phyloP scores from a whole-genome alignment of 164 flowering plant genomes.

The Macadamia tetraphylla region DNA sequence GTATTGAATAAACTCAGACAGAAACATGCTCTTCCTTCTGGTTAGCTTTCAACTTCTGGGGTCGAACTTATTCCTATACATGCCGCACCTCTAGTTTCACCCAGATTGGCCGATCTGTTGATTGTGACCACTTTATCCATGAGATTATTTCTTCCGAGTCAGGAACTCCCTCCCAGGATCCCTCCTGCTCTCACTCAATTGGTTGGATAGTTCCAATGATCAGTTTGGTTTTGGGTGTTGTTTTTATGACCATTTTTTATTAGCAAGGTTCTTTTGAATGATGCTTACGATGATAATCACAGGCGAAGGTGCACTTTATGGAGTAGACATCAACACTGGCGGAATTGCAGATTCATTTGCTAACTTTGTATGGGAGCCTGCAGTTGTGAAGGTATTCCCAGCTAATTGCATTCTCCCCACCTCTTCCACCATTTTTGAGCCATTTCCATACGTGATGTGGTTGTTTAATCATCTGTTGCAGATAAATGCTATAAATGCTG shows the following conservation, averaged over 20 bases:
- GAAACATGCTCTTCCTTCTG: conserved; percentile 73
- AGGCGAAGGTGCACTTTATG: conserved; percentile 94
- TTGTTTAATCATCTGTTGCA: conserved; percentile 20
- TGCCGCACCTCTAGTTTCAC: no score
- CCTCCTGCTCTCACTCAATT: background rate
- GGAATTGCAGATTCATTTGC: conserved; percentile 92
- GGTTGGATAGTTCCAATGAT: background rate
- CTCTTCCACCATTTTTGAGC: no score
- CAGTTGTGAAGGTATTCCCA: conserved; percentile 81
- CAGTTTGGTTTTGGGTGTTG: background rate
- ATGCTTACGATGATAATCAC: conserved; percentile 10
- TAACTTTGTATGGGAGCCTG: conserved; percentile 98
- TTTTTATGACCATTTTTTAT: background rate
- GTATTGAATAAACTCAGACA: conserved; percentile 74
- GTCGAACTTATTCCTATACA: no score
- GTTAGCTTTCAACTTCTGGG: conserved; percentile 21
- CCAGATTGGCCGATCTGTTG: no score
- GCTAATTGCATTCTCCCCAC: background rate
- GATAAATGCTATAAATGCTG: conserved; percentile 98
- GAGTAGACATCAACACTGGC: conserved; percentile 96
- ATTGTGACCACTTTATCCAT: no score
- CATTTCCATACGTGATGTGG: background rate
- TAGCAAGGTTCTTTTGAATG: background rate
- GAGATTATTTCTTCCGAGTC: no score
- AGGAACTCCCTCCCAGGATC: no score